These are phyloP conservation scores for Polygonum maritimum DNA, from an alignment of 148 eudicot species.

Conservation along the genomic window DNA sequence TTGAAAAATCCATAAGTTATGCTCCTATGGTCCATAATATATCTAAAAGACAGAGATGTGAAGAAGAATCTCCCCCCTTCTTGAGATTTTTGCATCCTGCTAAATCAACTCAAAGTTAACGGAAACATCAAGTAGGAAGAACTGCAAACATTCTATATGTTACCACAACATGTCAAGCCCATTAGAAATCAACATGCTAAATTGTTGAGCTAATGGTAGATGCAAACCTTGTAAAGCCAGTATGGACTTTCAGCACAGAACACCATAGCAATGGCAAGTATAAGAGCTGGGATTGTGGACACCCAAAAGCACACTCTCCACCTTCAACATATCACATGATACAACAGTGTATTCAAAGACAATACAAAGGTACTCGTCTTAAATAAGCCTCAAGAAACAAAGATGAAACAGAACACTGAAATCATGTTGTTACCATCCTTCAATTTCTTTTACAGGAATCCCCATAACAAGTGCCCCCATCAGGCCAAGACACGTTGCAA, in stretches of 20 bases:
- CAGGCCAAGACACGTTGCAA: conserved; percentile 83
- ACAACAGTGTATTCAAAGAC: background rate
- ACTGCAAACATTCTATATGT: background rate
- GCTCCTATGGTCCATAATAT: background rate
- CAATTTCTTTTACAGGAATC: conserved; percentile 61
- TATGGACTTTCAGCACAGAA: conserved; percentile 91
- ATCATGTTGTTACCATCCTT: conserved; percentile 51
- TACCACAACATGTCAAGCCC: background rate
- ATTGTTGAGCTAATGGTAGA: background rate
- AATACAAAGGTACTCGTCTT: background rate
- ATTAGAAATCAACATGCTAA: background rate
- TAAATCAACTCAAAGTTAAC: background rate
- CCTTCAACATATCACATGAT: conserved; percentile 30
- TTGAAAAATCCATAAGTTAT: background rate
- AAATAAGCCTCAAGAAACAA: background rate
- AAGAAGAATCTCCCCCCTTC: background rate
- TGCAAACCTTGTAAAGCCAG: conserved; percentile 92
- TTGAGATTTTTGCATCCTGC: background rate
- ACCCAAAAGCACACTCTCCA: conserved; percentile 96
- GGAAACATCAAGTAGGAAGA: background rate
- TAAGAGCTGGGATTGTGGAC: conserved; percentile 68
- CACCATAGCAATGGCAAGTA: conserved; percentile 69
- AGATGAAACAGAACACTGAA: background rate
- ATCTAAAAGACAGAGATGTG: background rate
- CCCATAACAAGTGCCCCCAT: conserved; percentile 69